phyloP scores from a whole-genome alignment of 805 yeast genomes.

The Lachancea kluyveri region DNA sequence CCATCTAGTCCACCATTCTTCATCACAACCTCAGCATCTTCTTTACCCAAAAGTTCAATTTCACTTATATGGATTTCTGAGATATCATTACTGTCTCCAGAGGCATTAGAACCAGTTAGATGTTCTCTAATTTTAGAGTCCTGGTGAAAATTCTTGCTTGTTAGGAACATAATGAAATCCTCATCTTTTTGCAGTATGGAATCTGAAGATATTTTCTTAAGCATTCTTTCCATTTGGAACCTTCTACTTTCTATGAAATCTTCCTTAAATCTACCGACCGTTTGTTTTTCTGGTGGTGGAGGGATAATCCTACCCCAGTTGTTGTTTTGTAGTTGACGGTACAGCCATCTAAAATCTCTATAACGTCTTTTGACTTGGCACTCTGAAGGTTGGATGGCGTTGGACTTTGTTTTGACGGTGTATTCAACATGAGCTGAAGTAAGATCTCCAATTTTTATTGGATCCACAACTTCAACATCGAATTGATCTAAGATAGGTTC shows the following conservation, averaged over 20 bases:
- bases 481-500: conserved; percentile 26
- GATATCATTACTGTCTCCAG: conserved; percentile 35
- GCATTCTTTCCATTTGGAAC: conserved; percentile 79
- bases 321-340: conserved; percentile 75
- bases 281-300: conserved; percentile 94
- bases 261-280: conserved; percentile 85
- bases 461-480: conserved; percentile 79
- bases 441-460: conserved; percentile 84
- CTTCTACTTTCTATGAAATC: conserved; percentile 85
- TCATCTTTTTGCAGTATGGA: conserved; percentile 57
- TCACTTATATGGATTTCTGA: conserved; percentile 32
- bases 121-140: conserved; percentile 70
- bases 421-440: conserved; percentile 87
- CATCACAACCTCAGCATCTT: conserved; percentile 26
- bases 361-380: conserved; percentile 75
- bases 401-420: conserved; percentile 58
- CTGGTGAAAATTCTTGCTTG: conserved; percentile 59
- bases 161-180: conserved; percentile 74
- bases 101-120: conserved; percentile 47
- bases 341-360: conserved; percentile 90
- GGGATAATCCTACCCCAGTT: conserved; percentile 91
- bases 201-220: conserved; percentile 58
- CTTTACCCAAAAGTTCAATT: conserved; percentile 26
- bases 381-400: conserved; percentile 33
- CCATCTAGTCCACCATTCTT: conserved; percentile 30